Percentiles rank a stretch among this genome's conserved stretches.
Evolutionary conservation across 1,284 basidiomycete genomes (phyloP).

Genomic region (Volvariella volvacea): DNA sequence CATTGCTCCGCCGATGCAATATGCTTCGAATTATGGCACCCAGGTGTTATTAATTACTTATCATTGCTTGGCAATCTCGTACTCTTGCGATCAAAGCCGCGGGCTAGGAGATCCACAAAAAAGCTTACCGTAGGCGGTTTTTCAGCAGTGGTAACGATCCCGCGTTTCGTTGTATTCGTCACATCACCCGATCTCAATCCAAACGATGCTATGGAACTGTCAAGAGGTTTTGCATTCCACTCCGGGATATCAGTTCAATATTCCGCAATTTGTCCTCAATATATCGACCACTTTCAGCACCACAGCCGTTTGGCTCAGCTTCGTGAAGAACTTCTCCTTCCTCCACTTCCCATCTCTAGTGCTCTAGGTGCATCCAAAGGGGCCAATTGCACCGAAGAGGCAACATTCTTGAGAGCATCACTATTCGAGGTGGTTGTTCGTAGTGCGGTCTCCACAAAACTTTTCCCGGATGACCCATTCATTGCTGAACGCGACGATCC

Average conservation of each 20-base stretch:
- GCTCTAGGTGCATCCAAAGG: constrained; percentile 42
- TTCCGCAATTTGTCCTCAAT: not conserved
- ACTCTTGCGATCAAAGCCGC: constrained; percentile 4
- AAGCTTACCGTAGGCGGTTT: constrained; percentile 43
- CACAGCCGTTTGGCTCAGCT: constrained; percentile 23
- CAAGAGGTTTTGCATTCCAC: constrained; percentile 66
- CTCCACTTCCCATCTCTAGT: constrained; percentile 56
- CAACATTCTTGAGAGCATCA: constrained; percentile 22
- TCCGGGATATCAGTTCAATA: constrained; percentile 52
- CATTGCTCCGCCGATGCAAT: constrained; percentile 54
- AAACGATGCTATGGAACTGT: constrained; percentile 54
- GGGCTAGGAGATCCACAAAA: constrained; percentile 8
- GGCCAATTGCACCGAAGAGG: constrained; percentile 18
- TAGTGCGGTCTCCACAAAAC: constrained; percentile 56
- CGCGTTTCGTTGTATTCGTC: constrained; percentile 59
- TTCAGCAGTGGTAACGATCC: constrained; percentile 52
- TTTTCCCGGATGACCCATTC: constrained; percentile 56
- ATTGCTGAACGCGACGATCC: constrained; percentile 45
- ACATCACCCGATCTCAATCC: constrained; percentile 78
- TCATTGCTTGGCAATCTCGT: constrained; percentile 35
- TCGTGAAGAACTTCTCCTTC: constrained; percentile 45
- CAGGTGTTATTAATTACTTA: constrained; percentile 39
- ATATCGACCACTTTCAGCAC: not conserved
- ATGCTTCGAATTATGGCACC: constrained; percentile 70
- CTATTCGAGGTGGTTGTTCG: constrained; percentile 44